Evolutionary conservation across 148 eudicot species (phyloP).

Genomic region (Spergularia bocconei): DNA sequence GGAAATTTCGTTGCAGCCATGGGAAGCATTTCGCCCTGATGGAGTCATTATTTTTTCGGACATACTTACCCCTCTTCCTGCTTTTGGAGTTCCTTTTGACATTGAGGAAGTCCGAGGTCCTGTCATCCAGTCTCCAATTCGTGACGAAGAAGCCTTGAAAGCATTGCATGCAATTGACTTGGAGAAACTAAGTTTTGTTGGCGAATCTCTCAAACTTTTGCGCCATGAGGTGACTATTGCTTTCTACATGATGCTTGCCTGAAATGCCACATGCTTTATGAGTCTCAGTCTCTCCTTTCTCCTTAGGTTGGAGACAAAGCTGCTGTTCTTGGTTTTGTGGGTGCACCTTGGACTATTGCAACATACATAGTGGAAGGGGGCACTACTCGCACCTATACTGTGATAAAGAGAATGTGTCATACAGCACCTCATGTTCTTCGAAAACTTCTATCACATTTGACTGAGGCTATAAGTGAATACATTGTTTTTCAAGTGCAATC

Average conservation of each 20-base stretch:
- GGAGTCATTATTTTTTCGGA: conserved; percentile 98
- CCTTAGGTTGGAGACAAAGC: conserved; percentile 80
- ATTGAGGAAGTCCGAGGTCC: conserved; percentile 99
- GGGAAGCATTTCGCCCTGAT: conserved; percentile 97
- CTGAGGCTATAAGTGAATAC: conserved; percentile 83
- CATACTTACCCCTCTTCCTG: conserved; percentile 96
- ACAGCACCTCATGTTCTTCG: conserved; percentile 69
- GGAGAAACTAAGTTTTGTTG: conserved; percentile 74
- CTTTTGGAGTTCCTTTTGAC: conserved; percentile 98
- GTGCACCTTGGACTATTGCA: conserved; percentile 98
- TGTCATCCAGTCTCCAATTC: conserved; percentile 86
- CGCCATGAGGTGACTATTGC: conserved; percentile 59
- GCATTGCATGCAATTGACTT: conserved; percentile 76
- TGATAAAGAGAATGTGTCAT: conserved; percentile 94
- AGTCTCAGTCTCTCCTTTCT: conserved; percentile 18
- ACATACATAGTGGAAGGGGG: conserved; percentile 97
- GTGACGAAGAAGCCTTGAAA: conserved; percentile 76
- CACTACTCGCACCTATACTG: conserved; percentile 88
- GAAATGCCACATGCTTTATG: conserved; percentile 17
- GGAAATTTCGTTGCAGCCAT: conserved; percentile 99
- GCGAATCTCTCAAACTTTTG: conserved; percentile 77
- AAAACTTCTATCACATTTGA: conserved; percentile 71
- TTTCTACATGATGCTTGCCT: conserved; percentile 20
- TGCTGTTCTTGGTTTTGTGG: conserved; percentile 95
- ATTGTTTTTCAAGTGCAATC: conserved; percentile 75